These are phyloP conservation scores for Acephala macrosclerotiorum DNA, from an alignment of 2,329 filamentous ascomycete species.

Conservation along the genomic window DNA sequence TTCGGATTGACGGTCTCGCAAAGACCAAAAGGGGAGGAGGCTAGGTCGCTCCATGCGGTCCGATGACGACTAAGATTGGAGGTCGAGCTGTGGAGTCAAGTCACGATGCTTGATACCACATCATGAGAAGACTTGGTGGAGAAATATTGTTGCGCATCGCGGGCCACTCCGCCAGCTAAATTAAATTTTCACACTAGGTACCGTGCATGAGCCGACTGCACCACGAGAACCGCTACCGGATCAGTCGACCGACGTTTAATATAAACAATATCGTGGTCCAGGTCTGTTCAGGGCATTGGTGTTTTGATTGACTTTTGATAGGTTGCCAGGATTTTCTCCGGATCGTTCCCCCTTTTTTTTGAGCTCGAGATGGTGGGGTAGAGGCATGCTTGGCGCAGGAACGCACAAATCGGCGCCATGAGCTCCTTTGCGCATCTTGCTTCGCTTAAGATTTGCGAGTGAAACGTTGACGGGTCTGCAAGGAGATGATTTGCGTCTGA, in stretches of 20 bases:
- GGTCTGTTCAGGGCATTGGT: constrained; percentile 9
- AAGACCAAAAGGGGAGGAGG: constrained; percentile 2
- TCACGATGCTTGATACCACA: constrained; percentile 5
- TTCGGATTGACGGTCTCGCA: constrained; percentile 10
- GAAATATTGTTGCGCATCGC: constrained; percentile 22
- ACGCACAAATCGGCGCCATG: neutral
- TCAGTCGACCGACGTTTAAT: constrained; percentile 24
- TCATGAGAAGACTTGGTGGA: constrained; percentile 17
- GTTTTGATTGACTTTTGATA: neutral
- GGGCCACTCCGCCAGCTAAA: constrained; percentile 14
- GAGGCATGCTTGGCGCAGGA: neutral
- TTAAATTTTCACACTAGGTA: constrained; percentile 1
- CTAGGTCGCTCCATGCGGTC: constrained; percentile 17
- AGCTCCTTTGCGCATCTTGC: neutral
- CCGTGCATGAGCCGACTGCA: neutral
- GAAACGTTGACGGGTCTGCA: neutral
- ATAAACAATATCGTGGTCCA: constrained; percentile 17
- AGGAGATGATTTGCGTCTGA: neutral
- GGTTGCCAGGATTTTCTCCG: constrained; percentile 13
- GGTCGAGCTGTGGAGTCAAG: neutral
- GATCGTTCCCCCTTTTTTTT: constrained; percentile 9
- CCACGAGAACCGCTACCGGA: constrained; percentile 6
- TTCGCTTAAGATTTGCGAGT: neutral
- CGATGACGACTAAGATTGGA: constrained; percentile 15
- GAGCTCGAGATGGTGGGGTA: neutral